phyloP scores from a whole-genome alignment of 495 filamentous ascomycete species.

The Cercophora sp. region DNA sequence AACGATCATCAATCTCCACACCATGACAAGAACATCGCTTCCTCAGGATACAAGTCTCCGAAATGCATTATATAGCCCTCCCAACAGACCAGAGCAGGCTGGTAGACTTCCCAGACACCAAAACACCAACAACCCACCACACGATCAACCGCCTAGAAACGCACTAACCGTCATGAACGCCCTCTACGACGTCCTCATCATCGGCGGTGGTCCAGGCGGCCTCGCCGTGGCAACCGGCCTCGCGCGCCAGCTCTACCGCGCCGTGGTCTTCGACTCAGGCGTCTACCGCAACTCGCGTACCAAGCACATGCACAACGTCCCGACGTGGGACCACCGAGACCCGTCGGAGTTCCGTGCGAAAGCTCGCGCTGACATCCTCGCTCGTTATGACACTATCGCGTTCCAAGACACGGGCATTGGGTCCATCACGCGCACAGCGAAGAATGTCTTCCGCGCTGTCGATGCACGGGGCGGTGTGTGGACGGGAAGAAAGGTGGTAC shows the following conservation, averaged over 20 bases:
- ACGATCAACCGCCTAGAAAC: too few species aligned
- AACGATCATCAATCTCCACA: too few species aligned
- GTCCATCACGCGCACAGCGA: constrained; percentile 24
- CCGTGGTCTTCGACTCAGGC: constrained; percentile 47
- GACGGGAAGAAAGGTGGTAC: constrained; percentile 44
- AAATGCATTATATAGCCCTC: too few species aligned
- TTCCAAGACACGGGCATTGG: constrained; percentile 36
- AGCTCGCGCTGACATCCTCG: constrained; percentile 32
- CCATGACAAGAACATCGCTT: too few species aligned
- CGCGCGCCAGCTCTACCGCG: constrained; percentile 43
- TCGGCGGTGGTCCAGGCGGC: constrained; percentile 56
- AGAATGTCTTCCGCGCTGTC: constrained; percentile 29
- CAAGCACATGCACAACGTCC: constrained; percentile 50
- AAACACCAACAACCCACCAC: too few species aligned
- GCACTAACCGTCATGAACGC: too few species aligned
- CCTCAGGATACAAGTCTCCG: too few species aligned
- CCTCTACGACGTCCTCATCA: constrained; percentile 47
- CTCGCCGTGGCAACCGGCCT: constrained; percentile 46
- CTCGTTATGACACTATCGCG: constrained; percentile 34
- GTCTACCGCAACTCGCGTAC: constrained; percentile 46
- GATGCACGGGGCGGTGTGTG: constrained; percentile 30
- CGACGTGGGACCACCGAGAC: constrained; percentile 43
- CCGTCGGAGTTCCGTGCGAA: constrained; percentile 39
- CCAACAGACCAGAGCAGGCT: too few species aligned
- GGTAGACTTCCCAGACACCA: too few species aligned